Evolutionary conservation across 148 eudicot species (phyloP).

Genomic region (Vaccinium corymbosum): DNA sequence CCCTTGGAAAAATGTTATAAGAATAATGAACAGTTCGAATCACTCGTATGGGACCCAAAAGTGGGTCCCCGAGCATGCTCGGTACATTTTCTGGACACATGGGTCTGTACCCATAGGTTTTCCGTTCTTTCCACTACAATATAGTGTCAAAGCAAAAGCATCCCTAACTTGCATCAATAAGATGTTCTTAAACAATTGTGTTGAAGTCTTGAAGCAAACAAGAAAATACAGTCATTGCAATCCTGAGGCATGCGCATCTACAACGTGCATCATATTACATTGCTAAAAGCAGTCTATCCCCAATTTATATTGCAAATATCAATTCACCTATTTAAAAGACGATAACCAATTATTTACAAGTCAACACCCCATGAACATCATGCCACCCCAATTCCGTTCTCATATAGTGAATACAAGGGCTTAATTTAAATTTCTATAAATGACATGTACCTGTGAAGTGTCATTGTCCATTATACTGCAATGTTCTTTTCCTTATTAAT

Average conservation of each 20-base stretch:
- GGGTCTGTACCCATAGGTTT: no score
- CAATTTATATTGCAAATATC: neutral
- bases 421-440: neutral
- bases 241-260: neutral
- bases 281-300: neutral
- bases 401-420: neutral
- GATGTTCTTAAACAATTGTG: neutral
- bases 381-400: neutral
- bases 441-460: neutral
- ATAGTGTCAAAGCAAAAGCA: neutral
- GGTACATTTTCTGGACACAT: no score
- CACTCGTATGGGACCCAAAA: no score
- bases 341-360: neutral
- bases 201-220: neutral
- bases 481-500: neutral
- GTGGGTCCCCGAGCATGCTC: no score
- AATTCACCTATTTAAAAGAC: neutral
- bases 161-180: neutral
- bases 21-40: no score
- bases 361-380: neutral
- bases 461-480: neutral
- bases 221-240: neutral
- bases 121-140: neutral
- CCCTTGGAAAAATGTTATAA: no score
- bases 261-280: neutral